Evolutionary conservation across 179 eudicot genomes (phyloP).

Genomic region (Heliamphora pulchella): DNA sequence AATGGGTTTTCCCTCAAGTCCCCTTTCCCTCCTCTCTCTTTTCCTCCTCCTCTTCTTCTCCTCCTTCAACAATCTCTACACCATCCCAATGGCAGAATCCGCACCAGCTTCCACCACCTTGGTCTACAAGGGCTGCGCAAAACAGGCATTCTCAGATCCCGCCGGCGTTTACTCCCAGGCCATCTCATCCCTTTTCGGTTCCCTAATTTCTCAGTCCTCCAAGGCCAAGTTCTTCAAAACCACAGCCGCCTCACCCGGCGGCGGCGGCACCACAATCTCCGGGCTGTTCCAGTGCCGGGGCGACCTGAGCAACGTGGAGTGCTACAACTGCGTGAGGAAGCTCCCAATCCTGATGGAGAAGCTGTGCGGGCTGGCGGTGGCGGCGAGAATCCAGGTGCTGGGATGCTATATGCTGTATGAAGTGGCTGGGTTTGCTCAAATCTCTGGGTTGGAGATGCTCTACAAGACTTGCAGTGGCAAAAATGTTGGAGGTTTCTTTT

Average conservation of each 20-base stretch:
- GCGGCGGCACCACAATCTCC: slow-evolving; percentile 36
- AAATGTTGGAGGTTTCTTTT: slow-evolving; percentile 28
- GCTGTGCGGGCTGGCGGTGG: slow-evolving; percentile 52
- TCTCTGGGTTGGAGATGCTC: slow-evolving; percentile 59
- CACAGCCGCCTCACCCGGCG: slow-evolving; percentile 46
- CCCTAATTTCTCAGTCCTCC: slow-evolving; percentile 57
- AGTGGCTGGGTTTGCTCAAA: slow-evolving; percentile 63
- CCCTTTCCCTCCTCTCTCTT: slow-evolving; percentile 16
- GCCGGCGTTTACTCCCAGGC: slow-evolving; percentile 56
- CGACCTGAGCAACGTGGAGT: slow-evolving; percentile 50
- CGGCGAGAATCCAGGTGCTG: slow-evolving; percentile 58
- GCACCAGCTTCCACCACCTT: slow-evolving; percentile 37
- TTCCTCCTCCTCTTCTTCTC: slow-evolving; percentile 16
- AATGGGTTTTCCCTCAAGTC: slow-evolving; percentile 31
- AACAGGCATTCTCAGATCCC: slow-evolving; percentile 72
- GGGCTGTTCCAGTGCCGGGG: slow-evolving; percentile 81
- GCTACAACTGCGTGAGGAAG: slow-evolving; percentile 55
- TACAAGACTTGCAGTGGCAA: slow-evolving; percentile 50
- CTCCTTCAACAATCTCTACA: background rate
- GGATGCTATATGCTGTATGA: slow-evolving; percentile 74
- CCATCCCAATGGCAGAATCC: slow-evolving; percentile 24
- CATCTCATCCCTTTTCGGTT: slow-evolving; percentile 42
- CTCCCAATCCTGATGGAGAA: slow-evolving; percentile 52
- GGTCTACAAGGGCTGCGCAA: slow-evolving; percentile 81
- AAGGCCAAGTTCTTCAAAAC: slow-evolving; percentile 59